Conservation (phyloP, 805 yeast species). For the Ogataea minuta region DNA sequence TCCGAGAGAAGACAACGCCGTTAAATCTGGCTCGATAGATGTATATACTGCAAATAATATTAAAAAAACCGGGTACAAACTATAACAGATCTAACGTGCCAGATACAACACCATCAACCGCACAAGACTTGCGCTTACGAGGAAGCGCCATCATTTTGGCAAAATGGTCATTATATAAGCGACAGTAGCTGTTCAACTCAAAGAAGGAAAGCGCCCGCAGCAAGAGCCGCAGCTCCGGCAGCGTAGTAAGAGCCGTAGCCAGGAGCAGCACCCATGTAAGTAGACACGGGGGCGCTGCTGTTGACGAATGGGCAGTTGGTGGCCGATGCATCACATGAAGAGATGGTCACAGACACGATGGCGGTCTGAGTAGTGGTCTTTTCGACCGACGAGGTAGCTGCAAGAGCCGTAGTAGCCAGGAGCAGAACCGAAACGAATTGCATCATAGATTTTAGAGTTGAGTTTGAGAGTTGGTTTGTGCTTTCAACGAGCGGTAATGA, state of each 20-base stretch:
- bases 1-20: too few relatives aligned
- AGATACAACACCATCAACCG: constrained; percentile 3
- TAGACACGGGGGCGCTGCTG: constrained; percentile 28
- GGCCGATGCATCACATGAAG: constrained; percentile 38
- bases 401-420: constrained; percentile 34
- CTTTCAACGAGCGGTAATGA: constrained; percentile 7
- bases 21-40: background rate
- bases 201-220: constrained; percentile 28
- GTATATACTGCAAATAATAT: background rate
- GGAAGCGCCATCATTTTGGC: constrained; percentile 1
- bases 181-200: constrained; percentile 3
- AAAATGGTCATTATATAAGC: background rate
- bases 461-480: constrained; percentile 1
- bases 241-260: constrained; percentile 28
- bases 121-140: constrained; percentile 4
- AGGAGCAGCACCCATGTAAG: constrained; percentile 37
- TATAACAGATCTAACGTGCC: constrained; percentile 9
- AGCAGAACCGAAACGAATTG: constrained; percentile 42
- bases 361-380: constrained; percentile 33
- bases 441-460: constrained; percentile 32
- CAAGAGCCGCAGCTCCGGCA: constrained; percentile 36
- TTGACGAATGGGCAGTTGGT: constrained; percentile 29
- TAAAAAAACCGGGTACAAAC: constrained; percentile 8
- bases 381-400: constrained; percentile 30
- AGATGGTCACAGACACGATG: constrained; percentile 39